Conservation (phyloP, 495 filamentous ascomycete genomes). For the Lepraria neglecta region DNA sequence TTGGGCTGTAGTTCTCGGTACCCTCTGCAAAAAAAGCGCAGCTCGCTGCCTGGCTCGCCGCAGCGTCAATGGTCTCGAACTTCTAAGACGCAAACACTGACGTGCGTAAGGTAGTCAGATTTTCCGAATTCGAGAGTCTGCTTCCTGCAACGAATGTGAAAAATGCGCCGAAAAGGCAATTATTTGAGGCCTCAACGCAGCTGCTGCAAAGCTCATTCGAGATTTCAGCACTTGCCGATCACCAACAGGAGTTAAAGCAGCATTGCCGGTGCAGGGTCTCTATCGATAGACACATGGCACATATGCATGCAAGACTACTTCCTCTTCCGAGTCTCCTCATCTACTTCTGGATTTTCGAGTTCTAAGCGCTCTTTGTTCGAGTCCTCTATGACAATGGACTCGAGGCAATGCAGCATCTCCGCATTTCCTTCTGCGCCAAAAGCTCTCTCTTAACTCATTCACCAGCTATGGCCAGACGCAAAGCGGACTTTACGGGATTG, state of each 20-base stretch:
- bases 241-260: not conserved
- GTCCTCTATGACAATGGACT: not conserved
- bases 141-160: no score
- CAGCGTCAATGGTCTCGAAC: no score
- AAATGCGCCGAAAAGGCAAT: not conserved
- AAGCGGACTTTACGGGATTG: no score
- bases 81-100: no score
- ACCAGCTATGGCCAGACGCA: no score
- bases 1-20: conserved; percentile 1
- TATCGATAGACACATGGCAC: conserved; percentile 12
- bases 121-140: no score
- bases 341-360: not conserved
- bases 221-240: not conserved
- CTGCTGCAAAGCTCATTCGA: not conserved
- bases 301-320: not conserved
- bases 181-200: not conserved
- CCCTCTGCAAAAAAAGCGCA: not conserved
- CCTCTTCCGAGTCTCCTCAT: not conserved
- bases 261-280: conserved; percentile 2
- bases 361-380: not conserved
- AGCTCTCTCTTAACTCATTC: no score
- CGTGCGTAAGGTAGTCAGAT: no score
- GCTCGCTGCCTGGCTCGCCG: not conserved
- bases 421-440: not conserved
- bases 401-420: not conserved